Percentiles rank a stretch among this genome's conserved stretches.
These are phyloP conservation scores for Solidago caesia DNA, from an alignment of 129 eudicot species.

Conservation along the genomic window DNA sequence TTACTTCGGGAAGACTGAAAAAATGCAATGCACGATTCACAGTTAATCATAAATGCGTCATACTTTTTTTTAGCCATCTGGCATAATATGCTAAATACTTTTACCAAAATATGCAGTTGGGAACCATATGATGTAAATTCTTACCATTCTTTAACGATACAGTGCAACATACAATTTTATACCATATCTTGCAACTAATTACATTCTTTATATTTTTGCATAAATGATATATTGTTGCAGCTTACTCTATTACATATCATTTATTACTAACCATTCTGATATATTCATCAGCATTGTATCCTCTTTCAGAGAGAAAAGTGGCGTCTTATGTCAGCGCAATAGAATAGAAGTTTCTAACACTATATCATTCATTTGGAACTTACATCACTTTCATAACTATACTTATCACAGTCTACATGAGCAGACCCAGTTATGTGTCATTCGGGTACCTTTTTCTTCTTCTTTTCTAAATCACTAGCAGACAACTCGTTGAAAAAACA, in stretches of 20 bases:
- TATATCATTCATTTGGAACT: constrained; percentile 88
- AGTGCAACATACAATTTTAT: too few relatives aligned
- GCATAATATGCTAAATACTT: too few relatives aligned
- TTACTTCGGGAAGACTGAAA: too few relatives aligned
- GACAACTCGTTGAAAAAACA: constrained; percentile 88
- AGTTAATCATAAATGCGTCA: too few relatives aligned
- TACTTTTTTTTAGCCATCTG: too few relatives aligned
- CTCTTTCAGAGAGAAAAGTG: constrained; percentile 82
- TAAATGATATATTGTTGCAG: too few relatives aligned
- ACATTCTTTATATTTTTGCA: too few relatives aligned
- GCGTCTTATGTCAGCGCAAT: constrained; percentile 86
- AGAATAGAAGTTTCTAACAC: constrained; percentile 66
- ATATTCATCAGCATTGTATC: constrained; percentile 9
- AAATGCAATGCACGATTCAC: too few relatives aligned
- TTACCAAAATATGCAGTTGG: too few relatives aligned
- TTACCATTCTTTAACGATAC: too few relatives aligned
- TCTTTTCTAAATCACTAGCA: constrained; percentile 86
- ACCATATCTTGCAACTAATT: too few relatives aligned
- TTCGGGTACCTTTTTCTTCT: constrained; percentile 93
- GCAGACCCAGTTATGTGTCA: constrained; percentile 71
- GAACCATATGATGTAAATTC: too few relatives aligned
- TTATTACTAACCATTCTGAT: background rate
- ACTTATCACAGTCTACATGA: constrained; percentile 80
- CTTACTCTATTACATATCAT: background rate
- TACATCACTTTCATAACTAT: constrained; percentile 84